Percentiles rank a stretch among this genome's conserved stretches.
These are phyloP conservation scores for Xylaria digitata DNA, from an alignment of 2,329 filamentous ascomycete species.

Conservation along the genomic window DNA sequence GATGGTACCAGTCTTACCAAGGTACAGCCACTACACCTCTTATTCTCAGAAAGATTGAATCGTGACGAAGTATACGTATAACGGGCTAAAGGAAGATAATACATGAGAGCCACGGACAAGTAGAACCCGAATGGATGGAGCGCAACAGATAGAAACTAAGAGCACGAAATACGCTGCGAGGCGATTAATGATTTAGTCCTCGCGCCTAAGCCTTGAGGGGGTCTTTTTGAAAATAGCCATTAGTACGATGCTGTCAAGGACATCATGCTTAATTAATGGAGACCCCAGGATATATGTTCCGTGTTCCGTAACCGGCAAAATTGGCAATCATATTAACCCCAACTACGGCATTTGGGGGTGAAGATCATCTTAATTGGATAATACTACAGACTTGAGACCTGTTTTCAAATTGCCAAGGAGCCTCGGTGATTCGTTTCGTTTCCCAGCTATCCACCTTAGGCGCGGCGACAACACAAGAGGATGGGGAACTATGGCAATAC, in stretches of 20 bases:
- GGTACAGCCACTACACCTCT: neutral
- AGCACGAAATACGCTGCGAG: constrained; percentile 5
- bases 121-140: constrained; percentile 13
- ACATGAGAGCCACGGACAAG: constrained; percentile 15
- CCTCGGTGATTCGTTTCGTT: constrained; percentile 22
- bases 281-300: constrained; percentile 17
- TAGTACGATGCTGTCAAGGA: constrained; percentile 7
- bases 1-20: neutral
- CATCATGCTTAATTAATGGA: constrained; percentile 9
- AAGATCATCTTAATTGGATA: constrained; percentile 11
- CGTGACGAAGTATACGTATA: neutral
- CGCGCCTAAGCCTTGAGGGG: constrained; percentile 6
- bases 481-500: constrained; percentile 26
- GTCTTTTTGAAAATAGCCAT: constrained; percentile 21
- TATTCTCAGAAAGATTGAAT: neutral
- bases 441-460: constrained; percentile 14
- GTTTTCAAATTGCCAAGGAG: constrained; percentile 33
- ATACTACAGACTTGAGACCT: constrained; percentile 1
- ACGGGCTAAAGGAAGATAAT: constrained; percentile 23
- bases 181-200: neutral
- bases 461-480: constrained; percentile 20
- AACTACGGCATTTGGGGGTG: constrained; percentile 28
- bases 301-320: constrained; percentile 34
- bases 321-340: constrained; percentile 32
- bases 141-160: constrained; percentile 1